Evolutionary conservation across 2,329 filamentous ascomycete genomes (phyloP).

Genomic region (Hymenoscyphus scutula): DNA sequence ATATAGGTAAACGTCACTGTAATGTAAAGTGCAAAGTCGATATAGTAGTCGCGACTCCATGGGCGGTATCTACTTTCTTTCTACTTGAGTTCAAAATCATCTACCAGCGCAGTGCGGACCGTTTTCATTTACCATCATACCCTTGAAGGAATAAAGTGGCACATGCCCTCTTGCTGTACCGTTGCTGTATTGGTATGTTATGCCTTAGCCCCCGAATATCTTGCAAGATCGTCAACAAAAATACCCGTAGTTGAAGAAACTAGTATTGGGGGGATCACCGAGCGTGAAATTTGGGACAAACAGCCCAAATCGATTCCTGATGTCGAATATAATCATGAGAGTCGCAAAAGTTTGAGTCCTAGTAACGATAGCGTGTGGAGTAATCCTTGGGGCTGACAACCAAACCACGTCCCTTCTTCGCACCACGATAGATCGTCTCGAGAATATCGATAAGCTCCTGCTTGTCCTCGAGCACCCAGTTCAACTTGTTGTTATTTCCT

Average conservation of each 20-base stretch:
- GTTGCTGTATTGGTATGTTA: not conserved
- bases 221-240: not conserved
- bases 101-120: not conserved
- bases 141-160: not conserved
- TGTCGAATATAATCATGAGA: not conserved
- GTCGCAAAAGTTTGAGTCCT: slow-evolving; percentile 16
- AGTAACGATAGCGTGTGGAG: slow-evolving; percentile 69
- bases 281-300: not conserved
- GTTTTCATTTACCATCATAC: not conserved
- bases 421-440: slow-evolving; percentile 96
- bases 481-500: slow-evolving; percentile 98
- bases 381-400: slow-evolving; percentile 93
- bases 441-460: slow-evolving; percentile 98
- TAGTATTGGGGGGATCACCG: not conserved
- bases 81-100: not conserved
- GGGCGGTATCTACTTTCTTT: not conserved
- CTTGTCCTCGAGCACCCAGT: slow-evolving; percentile 96
- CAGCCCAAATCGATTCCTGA: not conserved
- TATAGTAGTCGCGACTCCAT: not conserved
- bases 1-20: not conserved
- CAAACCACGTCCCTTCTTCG: slow-evolving; percentile 94
- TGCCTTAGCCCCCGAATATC: not conserved
- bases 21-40: not conserved
- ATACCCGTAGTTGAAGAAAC: not conserved
- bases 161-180: not conserved